Conservation (phyloP, 73 alveolate species). For the Stentor roeselii region DNA sequence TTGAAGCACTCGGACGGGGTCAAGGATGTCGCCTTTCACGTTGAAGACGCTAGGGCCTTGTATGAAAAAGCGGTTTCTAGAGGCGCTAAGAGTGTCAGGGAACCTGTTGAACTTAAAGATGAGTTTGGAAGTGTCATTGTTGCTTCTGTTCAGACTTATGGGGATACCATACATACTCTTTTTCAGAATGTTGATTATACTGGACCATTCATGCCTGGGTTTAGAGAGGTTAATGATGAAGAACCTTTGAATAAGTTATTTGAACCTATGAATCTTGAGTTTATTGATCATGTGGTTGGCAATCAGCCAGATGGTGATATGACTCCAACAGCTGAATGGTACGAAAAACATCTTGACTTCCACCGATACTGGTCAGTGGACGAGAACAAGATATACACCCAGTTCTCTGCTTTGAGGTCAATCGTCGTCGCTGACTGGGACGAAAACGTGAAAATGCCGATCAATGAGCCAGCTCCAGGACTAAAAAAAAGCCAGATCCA, state of each 20-base stretch:
- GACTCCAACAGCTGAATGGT: slow-evolving; percentile 82
- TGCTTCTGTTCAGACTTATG: slow-evolving; percentile 82
- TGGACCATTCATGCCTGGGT: slow-evolving; percentile 89
- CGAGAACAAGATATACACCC: slow-evolving; percentile 83
- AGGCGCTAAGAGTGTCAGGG: slow-evolving; percentile 74
- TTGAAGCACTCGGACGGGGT: slow-evolving; percentile 85
- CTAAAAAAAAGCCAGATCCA: slow-evolving; percentile 76
- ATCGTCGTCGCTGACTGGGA: slow-evolving; percentile 84
- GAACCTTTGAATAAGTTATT: slow-evolving; percentile 63
- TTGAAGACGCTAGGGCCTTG: slow-evolving; percentile 73
- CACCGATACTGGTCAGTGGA: slow-evolving; percentile 90
- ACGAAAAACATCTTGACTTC: slow-evolving; percentile 84
- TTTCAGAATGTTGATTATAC: slow-evolving; percentile 76
- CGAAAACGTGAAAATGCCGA: slow-evolving; percentile 84
- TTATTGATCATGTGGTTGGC: slow-evolving; percentile 82
- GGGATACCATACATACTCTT: slow-evolving; percentile 82
- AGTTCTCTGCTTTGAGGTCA: slow-evolving; percentile 77
- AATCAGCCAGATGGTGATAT: slow-evolving; percentile 81
- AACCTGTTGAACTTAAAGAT: slow-evolving; percentile 68
- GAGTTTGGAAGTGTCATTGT: slow-evolving; percentile 72
- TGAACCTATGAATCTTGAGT: slow-evolving; percentile 43
- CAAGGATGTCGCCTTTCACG: slow-evolving; percentile 77
- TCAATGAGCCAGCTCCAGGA: slow-evolving; percentile 89
- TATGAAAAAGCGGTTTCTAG: slow-evolving; percentile 76
- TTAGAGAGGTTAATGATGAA: slow-evolving; percentile 39